Evolutionary conservation across 2,329 filamentous ascomycete genomes (phyloP), one percentile per base, ranked within the genome.

Genomic region (Microcera coccophila): DNA sequence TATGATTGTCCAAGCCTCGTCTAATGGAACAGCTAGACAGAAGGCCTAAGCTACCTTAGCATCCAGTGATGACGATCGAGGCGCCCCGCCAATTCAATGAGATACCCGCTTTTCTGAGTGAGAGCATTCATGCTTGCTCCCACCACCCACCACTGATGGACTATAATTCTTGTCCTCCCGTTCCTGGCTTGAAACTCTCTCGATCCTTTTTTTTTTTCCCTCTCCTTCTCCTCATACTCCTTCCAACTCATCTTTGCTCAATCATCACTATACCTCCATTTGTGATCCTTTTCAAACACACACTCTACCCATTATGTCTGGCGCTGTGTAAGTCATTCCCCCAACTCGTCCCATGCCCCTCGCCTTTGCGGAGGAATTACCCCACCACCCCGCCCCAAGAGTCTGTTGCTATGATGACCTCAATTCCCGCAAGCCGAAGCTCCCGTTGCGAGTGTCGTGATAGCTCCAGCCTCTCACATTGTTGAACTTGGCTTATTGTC

Each of bases 291-390:
- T 44, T 40, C 40, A 52, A 50, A 46, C 38, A 29, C 47, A 47
- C 28, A 17, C 16, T 9, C 22, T 38, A 52, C 49, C 65, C 69
- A 77, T 69, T 69, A 81, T 82, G 78, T 81, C 78, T 75, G 76
- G 77, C 67, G 69, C 81, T 70, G 79, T 81, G 81, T 84, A 79
- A 83, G 81, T 82, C 51, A 44, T 45, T 42, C 39, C 53, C 29
- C 41, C 44, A 12, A 18, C 39, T 21, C 31, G 20, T 57, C 55
- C 53, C 42, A 46, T 48, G 38, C 49, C 51, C 49, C 51, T 55
- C 53, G 41, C 55, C 55, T 49, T 49, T 56, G 46, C 45, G 42
- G 28, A 38, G 45, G 45, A 33, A 47, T 57, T 64, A 66, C 67
- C 66, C 66, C 66, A 63, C 65, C 65, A 65, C 33, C 66, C 56